Evolutionary conservation across 768 basidiomycete genomes (phyloP).

Genomic region (Russula foetens): DNA sequence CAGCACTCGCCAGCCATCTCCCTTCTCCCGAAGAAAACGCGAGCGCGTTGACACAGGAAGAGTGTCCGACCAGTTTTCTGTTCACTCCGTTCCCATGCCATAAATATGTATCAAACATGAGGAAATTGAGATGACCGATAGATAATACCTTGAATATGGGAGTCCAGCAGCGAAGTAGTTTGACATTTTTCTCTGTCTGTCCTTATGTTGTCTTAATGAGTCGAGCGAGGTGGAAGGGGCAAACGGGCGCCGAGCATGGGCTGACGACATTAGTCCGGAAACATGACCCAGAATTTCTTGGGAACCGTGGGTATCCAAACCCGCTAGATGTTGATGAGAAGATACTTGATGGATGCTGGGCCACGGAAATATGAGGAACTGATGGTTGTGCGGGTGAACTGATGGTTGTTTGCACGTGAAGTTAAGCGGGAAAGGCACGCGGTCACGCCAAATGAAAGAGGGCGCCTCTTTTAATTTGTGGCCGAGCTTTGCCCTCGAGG

Average conservation of each 20-base stretch:
- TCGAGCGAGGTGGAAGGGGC: neutral
- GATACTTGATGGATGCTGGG: neutral
- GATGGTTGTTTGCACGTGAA: neutral
- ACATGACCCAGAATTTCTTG: neutral
- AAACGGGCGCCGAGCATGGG: neutral
- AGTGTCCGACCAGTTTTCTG: constrained; percentile 30
- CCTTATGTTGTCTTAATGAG: neutral
- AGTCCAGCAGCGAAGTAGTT: constrained; percentile 4
- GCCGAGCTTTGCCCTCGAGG: neutral
- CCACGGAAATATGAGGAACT: too few species aligned
- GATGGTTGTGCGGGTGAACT: neutral
- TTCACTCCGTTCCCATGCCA: neutral
- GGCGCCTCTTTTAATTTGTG: neutral
- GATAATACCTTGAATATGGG: constrained; percentile 11
- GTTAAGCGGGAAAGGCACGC: neutral
- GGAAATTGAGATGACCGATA: neutral
- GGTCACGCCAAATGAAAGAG: too few species aligned
- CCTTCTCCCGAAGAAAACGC: constrained; percentile 30
- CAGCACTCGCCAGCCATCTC: constrained; percentile 33
- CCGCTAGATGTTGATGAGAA: neutral
- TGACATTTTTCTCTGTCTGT: constrained; percentile 3
- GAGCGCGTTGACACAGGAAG: constrained; percentile 32
- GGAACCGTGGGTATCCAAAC: neutral
- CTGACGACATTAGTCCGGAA: constrained; percentile 6
- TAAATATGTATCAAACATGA: neutral